Base-by-base conservation (phyloP, 2,329 filamentous ascomycete species). In the Nothopassalora personata region DNA sequence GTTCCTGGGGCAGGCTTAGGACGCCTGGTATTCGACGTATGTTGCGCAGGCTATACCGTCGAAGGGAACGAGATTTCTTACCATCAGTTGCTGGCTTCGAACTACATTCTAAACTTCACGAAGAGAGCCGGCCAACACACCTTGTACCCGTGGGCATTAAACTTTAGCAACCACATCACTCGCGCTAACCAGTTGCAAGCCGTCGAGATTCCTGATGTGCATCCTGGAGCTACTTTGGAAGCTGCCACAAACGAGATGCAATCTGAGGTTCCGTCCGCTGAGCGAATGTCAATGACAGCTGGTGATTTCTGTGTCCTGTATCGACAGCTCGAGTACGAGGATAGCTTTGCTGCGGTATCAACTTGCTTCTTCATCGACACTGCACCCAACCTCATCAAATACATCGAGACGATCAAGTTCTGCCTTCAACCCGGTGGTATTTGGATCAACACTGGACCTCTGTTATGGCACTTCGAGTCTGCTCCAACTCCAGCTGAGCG, bases 341-440 rank as follows among this genome's bases (percentile, higher is more conserved):
- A 80, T 0, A 68, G 74, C 0, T 97, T 91, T 73, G 87, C 97
- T 68, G 91, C 88, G 1, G 90, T 97, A 1, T 86, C 90, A 0
- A 90, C 89, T 2, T 89, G 96, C 10, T 99, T 97, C 77, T 99
- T 99, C 77, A 87, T 99, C 59, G 95, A 99, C 73, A 99, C 94
- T 1, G 94, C 94, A 2, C 92, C 93, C 1, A 97, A 99, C 72
- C 73, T 97, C 33, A 88, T 97, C 56, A 84, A 88, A 1, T 99
- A 99, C 71, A 84, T 99, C 34, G 86, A 96, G 71, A 87, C 91
- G 1, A 89, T 97, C 56, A 79, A 77, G 46, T 83, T 89, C 70
- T 95, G 92, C 69, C 81, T 99, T 53, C 85, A 83, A 65, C 80
- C 84, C 0, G 89, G 88, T 28, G 94, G 94, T 0, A 69, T 96